Evolutionary conservation across 2,329 filamentous ascomycete genomes (phyloP), one percentile per base, ranked within the genome.

Genomic region (Botryotinia narcissicola): DNA sequence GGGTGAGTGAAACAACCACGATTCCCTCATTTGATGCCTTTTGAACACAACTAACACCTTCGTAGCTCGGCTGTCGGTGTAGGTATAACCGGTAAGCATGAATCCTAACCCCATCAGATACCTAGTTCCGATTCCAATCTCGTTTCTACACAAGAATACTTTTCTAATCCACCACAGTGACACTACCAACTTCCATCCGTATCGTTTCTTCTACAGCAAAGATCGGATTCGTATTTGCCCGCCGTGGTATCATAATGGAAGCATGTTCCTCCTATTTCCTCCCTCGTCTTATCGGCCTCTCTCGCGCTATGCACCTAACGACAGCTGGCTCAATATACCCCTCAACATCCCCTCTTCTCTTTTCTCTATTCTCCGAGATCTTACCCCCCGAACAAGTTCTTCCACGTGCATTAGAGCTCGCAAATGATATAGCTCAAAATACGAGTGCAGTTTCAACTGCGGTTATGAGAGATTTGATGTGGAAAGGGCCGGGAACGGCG

Each of bases 381-480:
- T 83, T 92, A 2, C 84, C 88, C 3, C 85, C 88, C 0, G 87
- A 88, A 18, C 84, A 86, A 73, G 91, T 94, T 14, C 79, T 94
- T 60, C 85, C 87, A 1, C 86, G 89, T 3, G 92, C 92, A 16
- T 82, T 94, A 59, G 87, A 87, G 78, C 83, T 93, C 42, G 92
- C 92, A 1, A 85, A 86, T 35, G 91, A 93, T 70, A 87, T 93
- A 62, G 90, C 88, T 1, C 82, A 83, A 77, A 92, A 93, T 77
- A 90, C 90, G 40, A 92, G 90, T 77, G 82, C 83, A 1, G 87
- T 93, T 42, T 88, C 89, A 42, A 88, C 87, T 14, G 86, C 88
- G 76, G 79, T 93, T 73, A 94, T 93, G 87, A 87, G 88, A 79
- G 92, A 93, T 78, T 81, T 95, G 84, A 90, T 94, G 84, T 93